Conservation (phyloP, 2,329 filamentous ascomycete species). For the Fusarium keratoplasticum region DNA sequence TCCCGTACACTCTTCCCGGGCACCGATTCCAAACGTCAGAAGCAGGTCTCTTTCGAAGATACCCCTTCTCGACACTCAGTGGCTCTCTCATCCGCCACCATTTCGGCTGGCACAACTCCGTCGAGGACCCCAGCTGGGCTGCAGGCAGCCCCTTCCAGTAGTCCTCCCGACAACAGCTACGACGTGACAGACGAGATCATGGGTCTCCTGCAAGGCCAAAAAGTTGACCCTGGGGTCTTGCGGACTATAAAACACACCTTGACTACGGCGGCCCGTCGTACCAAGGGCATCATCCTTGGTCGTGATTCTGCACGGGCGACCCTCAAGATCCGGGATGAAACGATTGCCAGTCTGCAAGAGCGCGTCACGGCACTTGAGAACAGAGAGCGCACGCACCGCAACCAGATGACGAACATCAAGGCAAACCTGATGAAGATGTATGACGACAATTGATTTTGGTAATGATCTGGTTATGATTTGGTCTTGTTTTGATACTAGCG, state of each 20-base stretch:
- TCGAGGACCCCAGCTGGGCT: slow-evolving; percentile 5
- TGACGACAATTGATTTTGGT: slow-evolving; percentile 44
- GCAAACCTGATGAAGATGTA: slow-evolving; percentile 52
- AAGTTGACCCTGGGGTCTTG: slow-evolving; percentile 53
- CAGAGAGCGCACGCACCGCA: slow-evolving; percentile 46
- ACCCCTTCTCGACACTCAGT: slow-evolving; percentile 8
- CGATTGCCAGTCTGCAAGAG: slow-evolving; percentile 52
- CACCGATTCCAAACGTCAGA: slow-evolving; percentile 46
- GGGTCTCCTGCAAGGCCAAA: slow-evolving; percentile 58
- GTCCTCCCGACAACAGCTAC: slow-evolving; percentile 31
- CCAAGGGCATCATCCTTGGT: slow-evolving; percentile 71
- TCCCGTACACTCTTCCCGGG: slow-evolving; percentile 51
- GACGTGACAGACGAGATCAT: slow-evolving; percentile 62
- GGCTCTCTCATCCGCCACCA: slow-evolving; percentile 16
- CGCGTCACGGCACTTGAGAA: slow-evolving; percentile 55
- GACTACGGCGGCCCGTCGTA: slow-evolving; percentile 66
- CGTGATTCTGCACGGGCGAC: slow-evolving; percentile 74
- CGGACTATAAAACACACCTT: slow-evolving; percentile 58
- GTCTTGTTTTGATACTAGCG: not conserved
- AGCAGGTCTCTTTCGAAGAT: slow-evolving; percentile 49
- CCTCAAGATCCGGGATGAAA: slow-evolving; percentile 70
- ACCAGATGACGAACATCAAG: slow-evolving; percentile 53
- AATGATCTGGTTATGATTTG: not conserved
- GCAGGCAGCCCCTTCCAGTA: slow-evolving; percentile 26
- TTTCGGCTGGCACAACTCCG: slow-evolving; percentile 29